phyloP scores from a whole-genome alignment of 2,329 filamentous ascomycete genomes.

The Hysterium pulicare region DNA sequence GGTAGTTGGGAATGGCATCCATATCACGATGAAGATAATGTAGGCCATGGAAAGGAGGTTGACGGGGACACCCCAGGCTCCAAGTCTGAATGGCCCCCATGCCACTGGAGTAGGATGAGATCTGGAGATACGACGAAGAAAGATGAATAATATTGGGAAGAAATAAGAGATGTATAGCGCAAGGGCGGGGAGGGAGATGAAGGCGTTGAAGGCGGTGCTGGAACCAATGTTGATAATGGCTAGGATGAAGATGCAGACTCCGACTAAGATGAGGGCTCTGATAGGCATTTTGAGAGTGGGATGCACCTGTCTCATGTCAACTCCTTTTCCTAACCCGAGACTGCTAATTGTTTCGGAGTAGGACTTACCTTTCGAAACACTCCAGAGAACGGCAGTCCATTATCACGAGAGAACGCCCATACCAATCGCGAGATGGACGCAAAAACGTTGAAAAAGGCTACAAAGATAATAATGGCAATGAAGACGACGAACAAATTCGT shows the following conservation, averaged over 20 bases:
- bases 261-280: slow-evolving; percentile 18
- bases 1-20: slow-evolving; percentile 23
- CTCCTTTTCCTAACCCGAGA: too few species aligned
- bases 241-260: slow-evolving; percentile 25
- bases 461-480: slow-evolving; percentile 32
- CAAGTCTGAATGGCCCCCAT: slow-evolving; percentile 22
- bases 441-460: slow-evolving; percentile 35
- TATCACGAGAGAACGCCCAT: slow-evolving; percentile 48
- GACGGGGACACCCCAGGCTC: slow-evolving; percentile 15
- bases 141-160: slow-evolving; percentile 23
- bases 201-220: slow-evolving; percentile 25
- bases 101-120: slow-evolving; percentile 9
- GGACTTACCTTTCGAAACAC: slow-evolving; percentile 14
- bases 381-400: slow-evolving; percentile 34
- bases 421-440: slow-evolving; percentile 44
- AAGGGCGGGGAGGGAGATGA: slow-evolving; percentile 28
- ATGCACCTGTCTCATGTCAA: slow-evolving; percentile 23
- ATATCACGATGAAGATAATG: slow-evolving; percentile 21
- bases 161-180: slow-evolving; percentile 30
- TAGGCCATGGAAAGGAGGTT: slow-evolving; percentile 23
- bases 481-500: slow-evolving; percentile 38
- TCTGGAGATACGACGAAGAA: slow-evolving; percentile 12
- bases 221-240: slow-evolving; percentile 27
- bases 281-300: slow-evolving; percentile 17
- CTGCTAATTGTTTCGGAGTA: too few species aligned